phyloP scores from a whole-genome alignment of 176 grass and related monocot species.

The Oryza officinalis region DNA sequence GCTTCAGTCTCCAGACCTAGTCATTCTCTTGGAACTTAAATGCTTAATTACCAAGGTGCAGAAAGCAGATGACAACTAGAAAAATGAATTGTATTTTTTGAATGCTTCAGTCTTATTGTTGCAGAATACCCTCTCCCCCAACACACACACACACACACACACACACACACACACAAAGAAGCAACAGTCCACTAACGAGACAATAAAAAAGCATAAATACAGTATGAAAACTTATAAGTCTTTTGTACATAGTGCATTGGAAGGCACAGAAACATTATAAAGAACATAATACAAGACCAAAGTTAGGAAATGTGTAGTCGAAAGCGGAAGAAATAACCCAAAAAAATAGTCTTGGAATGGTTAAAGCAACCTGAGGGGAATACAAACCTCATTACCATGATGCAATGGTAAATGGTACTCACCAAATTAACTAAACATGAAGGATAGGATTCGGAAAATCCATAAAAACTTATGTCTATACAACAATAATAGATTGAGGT shows the following conservation, averaged over 20 bases:
- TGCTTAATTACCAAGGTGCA: not conserved
- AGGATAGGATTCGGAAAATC: not conserved
- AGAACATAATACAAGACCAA: not conserved
- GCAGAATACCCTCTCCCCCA: not conserved
- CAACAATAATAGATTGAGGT: not conserved
- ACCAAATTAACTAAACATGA: not conserved
- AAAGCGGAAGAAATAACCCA: not conserved
- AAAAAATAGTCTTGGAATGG: not conserved
- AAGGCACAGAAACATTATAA: not conserved
- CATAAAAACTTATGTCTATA: not conserved
- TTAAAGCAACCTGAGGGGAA: not conserved
- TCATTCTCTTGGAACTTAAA: not conserved
- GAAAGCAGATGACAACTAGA: not conserved
- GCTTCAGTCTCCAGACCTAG: not conserved
- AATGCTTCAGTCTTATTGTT: not conserved
- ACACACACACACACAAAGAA: not conserved
- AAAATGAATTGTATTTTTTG: not conserved
- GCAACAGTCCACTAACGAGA: not conserved
- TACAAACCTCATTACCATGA: not conserved
- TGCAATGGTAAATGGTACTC: not conserved
- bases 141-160: too few relatives aligned
- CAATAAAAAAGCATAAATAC: not conserved
- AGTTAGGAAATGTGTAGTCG: not conserved
- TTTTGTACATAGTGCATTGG: not conserved
- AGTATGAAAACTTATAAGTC: not conserved